Evolutionary conservation across 208 protist species (phyloP).

Genomic region (Strigomonas galati): DNA sequence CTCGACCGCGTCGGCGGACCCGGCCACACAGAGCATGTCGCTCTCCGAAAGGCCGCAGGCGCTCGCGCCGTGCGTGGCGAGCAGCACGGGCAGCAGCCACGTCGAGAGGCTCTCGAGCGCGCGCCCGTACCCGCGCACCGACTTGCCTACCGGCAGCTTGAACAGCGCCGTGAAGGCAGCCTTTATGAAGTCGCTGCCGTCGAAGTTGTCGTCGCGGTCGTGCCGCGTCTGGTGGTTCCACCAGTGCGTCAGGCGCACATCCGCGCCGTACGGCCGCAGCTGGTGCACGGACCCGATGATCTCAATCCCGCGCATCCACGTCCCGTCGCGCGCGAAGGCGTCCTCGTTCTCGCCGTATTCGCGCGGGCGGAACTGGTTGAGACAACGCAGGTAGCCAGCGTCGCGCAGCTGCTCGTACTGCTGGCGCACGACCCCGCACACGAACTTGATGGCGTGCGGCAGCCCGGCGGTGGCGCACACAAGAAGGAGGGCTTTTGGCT

Average conservation of each 20-base stretch:
- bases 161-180: slow-evolving; percentile 6
- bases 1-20: slow-evolving; percentile 24
- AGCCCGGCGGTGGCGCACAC: slow-evolving; percentile 22
- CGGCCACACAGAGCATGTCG: neutral
- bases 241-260: slow-evolving; percentile 57
- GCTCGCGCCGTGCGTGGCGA: neutral
- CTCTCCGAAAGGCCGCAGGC: neutral
- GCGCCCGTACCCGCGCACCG: neutral
- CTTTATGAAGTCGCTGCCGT: neutral
- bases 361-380: slow-evolving; percentile 4
- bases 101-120: neutral
- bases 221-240: slow-evolving; percentile 41
- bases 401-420: slow-evolving; percentile 24
- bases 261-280: slow-evolving; percentile 69
- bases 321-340: slow-evolving; percentile 58
- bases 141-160: slow-evolving; percentile 7
- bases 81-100: neutral
- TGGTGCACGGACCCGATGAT: slow-evolving; percentile 60
- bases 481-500: slow-evolving; percentile 21
- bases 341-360: slow-evolving; percentile 21
- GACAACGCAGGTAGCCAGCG: slow-evolving; percentile 18
- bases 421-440: slow-evolving; percentile 17
- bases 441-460: slow-evolving; percentile 20
- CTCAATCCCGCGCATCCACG: slow-evolving; percentile 61
- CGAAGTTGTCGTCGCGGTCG: neutral